Base-by-base conservation (phyloP, 495 filamentous ascomycete species). In the Xylaria palmicola region DNA sequence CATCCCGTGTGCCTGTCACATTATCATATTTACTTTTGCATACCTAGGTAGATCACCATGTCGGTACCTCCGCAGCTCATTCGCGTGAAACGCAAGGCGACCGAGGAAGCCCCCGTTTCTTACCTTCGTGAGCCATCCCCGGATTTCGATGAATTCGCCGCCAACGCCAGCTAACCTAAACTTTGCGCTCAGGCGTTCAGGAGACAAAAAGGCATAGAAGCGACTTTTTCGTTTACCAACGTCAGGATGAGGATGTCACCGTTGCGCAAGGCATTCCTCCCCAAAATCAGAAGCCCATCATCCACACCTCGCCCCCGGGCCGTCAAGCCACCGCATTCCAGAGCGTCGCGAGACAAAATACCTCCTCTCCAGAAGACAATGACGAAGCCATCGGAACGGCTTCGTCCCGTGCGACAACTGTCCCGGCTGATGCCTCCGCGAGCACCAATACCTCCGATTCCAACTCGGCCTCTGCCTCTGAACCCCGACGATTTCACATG, bases 81-180 rank as follows among this genome's bases (percentile, higher is more conserved):
- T 70, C 75, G 76, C 27, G 75, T 85, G 55, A 85, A 85, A 76
- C 77, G 82, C 65, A 85, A 83, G 69, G 75, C 74, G 26, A 75
- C 68, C 10, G 81, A 83, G 27, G 82, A 83, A 15, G 66, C 67
- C 6, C 79, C 81, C 13, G 75, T 84, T 48, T 77, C 81, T 24
- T 80, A 79, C 43, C 79, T 85, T 8, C 75, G 82, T 84, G 59
- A 63, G 77, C 69, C 27, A n/a, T 48, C 63, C 58, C 58, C 62
- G 13, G 26, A 3, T 36, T 30, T 62, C 17, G 65, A 56, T 20
- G 32, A 32, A 13, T 32, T 36, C 22, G 20, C 15, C 44, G 17
- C 15, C 5, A 62, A 66, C 50, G 65, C 68, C 30, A 43, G n/a
- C 39, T 68, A 30, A 68, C 39, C 15, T 52, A 37, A 27, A 15